These are phyloP conservation scores for Silene noctiflora DNA, from an alignment of 179 eudicot species.

Conservation along the genomic window DNA sequence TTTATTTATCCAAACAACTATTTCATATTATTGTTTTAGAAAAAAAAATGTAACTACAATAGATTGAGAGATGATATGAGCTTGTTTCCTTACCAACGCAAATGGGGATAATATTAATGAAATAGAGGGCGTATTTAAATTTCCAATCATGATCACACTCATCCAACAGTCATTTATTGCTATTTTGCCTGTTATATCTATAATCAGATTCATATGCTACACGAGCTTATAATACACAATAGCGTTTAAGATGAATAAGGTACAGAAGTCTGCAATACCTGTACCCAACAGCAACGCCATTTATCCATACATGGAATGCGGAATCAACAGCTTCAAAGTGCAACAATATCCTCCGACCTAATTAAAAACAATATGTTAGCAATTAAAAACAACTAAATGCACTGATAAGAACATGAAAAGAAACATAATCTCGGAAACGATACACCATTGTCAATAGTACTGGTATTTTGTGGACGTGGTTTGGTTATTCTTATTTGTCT, in stretches of 20 bases:
- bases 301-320: slow-evolving; percentile 88
- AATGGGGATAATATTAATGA: background rate
- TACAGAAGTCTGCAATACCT: slow-evolving; percentile 45
- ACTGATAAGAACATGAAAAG: slow-evolving; percentile 3
- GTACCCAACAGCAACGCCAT: slow-evolving; percentile 84
- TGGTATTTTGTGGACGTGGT: no score
- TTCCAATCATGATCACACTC: background rate
- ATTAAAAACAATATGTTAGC: slow-evolving; percentile 24
- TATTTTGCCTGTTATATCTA: background rate
- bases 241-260: background rate
- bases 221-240: background rate
- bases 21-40: no score
- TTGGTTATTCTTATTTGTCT: no score
- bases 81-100: background rate
- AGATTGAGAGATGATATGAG: no score
- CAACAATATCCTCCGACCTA: slow-evolving; percentile 83
- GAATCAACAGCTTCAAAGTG: slow-evolving; percentile 99
- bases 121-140: background rate
- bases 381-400: background rate
- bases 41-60: no score
- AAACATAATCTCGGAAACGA: background rate
- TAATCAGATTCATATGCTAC: background rate
- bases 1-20: background rate
- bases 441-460: no score
- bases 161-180: background rate